A percentile compares a stretch with the other conserved stretches of the same genome.
These are phyloP conservation scores for Bathelium albidoporum DNA, from an alignment of 495 filamentous ascomycete species.

Conservation along the genomic window DNA sequence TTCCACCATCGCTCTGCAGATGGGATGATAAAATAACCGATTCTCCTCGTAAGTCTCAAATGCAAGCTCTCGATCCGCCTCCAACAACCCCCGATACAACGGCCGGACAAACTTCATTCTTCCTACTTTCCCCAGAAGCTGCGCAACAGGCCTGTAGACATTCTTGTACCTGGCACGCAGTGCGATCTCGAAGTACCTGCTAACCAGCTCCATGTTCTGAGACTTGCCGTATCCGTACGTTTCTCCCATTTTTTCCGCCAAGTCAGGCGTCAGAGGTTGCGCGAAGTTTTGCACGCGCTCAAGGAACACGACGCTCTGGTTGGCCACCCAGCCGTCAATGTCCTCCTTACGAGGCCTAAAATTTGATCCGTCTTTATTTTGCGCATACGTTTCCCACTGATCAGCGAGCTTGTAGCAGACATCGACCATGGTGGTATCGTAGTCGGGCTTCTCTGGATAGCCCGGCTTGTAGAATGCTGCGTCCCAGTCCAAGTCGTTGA, in stretches of 20 bases:
- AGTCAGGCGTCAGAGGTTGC: conserved; percentile 47
- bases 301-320: conserved; percentile 84
- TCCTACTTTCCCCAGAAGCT: conserved; percentile 69
- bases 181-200: conserved; percentile 66
- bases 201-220: conserved; percentile 75
- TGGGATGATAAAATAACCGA: conserved; percentile 89
- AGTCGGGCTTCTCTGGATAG: conserved; percentile 77
- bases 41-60: conserved; percentile 76
- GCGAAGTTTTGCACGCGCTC: conserved; percentile 59
- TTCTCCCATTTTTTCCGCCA: conserved; percentile 57
- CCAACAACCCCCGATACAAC: conserved; percentile 60
- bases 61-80: conserved; percentile 62
- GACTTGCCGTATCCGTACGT: conserved; percentile 58
- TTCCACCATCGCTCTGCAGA: conserved; percentile 70
- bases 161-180: conserved; percentile 59
- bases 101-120: conserved; percentile 96
- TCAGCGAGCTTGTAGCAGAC: conserved; percentile 70
- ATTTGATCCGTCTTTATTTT: conserved; percentile 20
- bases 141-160: conserved; percentile 57
- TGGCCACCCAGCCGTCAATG: conserved; percentile 61
- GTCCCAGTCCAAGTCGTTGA: conserved; percentile 75
- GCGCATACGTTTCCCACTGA: conserved; percentile 55
- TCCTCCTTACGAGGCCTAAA: conserved; percentile 62
- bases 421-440: conserved; percentile 80
- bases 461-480: conserved; percentile 76